Evolutionary conservation across 306 rosid genomes (phyloP).

Genomic region (Malus asiatica): DNA sequence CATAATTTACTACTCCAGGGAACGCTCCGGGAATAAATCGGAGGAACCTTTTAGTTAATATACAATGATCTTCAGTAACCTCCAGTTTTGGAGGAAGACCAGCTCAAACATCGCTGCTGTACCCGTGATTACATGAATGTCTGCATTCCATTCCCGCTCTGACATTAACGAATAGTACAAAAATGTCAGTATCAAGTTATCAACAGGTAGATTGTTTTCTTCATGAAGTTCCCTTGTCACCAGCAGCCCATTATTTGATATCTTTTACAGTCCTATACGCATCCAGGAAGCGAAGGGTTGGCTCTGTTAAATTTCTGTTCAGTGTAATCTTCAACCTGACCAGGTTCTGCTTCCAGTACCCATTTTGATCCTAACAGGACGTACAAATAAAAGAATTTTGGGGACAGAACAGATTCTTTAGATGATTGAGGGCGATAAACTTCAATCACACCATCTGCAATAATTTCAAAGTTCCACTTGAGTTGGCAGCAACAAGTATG

Average conservation of each 20-base stretch:
- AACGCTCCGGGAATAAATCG: not conserved
- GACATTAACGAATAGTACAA: not conserved
- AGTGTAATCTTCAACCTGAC: not conserved
- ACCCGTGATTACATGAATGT: not conserved
- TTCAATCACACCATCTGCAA: conserved; percentile 44
- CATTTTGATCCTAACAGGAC: conserved; percentile 1
- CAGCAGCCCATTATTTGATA: not conserved
- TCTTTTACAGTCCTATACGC: not conserved
- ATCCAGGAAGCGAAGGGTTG: not conserved
- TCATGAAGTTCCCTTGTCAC: not conserved
- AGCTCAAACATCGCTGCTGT: not conserved
- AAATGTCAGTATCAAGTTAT: not conserved
- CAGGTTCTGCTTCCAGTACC: not conserved
- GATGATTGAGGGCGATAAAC: not conserved
- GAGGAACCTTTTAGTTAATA: not conserved
- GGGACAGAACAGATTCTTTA: not conserved
- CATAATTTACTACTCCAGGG: not conserved
- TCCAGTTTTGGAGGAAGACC: not conserved
- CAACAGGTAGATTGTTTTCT: not conserved
- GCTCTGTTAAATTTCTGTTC: not conserved
- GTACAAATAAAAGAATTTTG: not conserved
- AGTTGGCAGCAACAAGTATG: conserved; percentile 59
- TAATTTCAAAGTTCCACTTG: conserved; percentile 56
- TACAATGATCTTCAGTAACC: not conserved
- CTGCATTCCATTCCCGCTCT: not conserved